Percentiles rank a stretch among this genome's conserved stretches.
Evolutionary conservation across 495 filamentous ascomycete genomes (phyloP).

Genomic region (Trichoderma virens): DNA sequence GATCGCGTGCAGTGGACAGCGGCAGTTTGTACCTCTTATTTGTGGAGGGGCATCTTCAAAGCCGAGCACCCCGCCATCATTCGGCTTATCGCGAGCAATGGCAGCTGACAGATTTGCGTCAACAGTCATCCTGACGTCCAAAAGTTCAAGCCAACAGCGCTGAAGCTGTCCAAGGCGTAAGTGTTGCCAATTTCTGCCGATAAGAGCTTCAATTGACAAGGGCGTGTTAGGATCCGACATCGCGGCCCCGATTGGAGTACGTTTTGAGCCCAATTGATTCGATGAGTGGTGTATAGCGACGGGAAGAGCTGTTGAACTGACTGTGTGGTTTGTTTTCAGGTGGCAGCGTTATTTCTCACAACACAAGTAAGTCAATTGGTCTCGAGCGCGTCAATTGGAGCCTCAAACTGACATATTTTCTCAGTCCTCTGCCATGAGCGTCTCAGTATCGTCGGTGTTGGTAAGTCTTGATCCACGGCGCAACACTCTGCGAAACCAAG

Average conservation of each 20-base stretch:
- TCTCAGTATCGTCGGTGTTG: constrained; percentile 94
- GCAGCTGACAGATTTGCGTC: constrained; percentile 11
- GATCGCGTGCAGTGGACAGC: background rate
- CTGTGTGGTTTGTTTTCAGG: constrained; percentile 41
- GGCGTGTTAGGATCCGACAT: constrained; percentile 65
- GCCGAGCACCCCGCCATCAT: background rate
- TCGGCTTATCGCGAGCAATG: constrained; percentile 9
- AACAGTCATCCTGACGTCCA: constrained; percentile 87
- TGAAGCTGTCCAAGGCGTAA: constrained; percentile 94
- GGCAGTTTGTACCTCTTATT: background rate
- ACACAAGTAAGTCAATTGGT: constrained; percentile 59
- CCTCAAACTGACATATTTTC: background rate
- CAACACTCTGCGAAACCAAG: background rate
- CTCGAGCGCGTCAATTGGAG: background rate
- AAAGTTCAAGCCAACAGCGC: constrained; percentile 92
- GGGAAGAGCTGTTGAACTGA: background rate
- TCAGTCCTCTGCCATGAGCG: constrained; percentile 94
- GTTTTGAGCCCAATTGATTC: constrained; percentile 27
- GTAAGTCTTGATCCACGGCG: constrained; percentile 42
- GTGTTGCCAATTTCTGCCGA: constrained; percentile 28
- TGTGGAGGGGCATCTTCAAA: constrained; percentile 12
- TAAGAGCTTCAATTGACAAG: constrained; percentile 4
- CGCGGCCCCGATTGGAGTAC: constrained; percentile 98
- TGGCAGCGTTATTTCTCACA: constrained; percentile 79
- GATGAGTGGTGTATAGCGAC: constrained; percentile 11